phyloP scores from a whole-genome alignment of 2,329 filamentous ascomycete genomes.

The Aspergillus sp. region DNA sequence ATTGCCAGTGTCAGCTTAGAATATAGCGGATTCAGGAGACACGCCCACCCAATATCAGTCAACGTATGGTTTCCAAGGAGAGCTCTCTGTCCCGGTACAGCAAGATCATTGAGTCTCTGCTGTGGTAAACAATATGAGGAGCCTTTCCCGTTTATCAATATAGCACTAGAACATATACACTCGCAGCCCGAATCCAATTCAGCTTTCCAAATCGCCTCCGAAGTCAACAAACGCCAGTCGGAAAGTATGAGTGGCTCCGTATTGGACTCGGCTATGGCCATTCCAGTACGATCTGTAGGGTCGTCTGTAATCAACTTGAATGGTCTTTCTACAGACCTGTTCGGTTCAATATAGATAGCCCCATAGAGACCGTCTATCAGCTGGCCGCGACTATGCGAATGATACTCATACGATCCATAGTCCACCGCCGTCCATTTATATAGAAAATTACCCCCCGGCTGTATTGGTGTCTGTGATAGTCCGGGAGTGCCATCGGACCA shows the following conservation, averaged over 20 bases:
- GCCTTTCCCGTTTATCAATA: conserved; percentile 62
- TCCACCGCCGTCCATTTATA: conserved; percentile 59
- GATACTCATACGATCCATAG: conserved; percentile 63
- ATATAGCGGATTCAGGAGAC: neutral
- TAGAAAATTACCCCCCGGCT: conserved; percentile 49
- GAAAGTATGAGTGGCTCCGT: conserved; percentile 53
- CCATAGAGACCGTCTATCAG: conserved; percentile 63
- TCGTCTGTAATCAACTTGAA: conserved; percentile 32
- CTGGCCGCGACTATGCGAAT: conserved; percentile 57
- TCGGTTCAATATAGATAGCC: conserved; percentile 50
- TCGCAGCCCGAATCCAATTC: conserved; percentile 35
- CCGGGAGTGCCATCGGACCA: conserved; percentile 64
- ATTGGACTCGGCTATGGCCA: conserved; percentile 51
- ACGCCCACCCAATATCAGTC: conserved; percentile 29
- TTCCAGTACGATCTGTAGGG: conserved; percentile 37
- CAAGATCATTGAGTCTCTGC: conserved; percentile 32
- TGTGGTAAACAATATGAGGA: conserved; percentile 27
- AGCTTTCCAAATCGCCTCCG: conserved; percentile 41
- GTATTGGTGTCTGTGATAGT: conserved; percentile 55
- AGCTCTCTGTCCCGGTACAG: conserved; percentile 19
- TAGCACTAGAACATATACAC: conserved; percentile 58
- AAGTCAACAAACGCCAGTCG: conserved; percentile 59
- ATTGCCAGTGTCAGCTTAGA: neutral
- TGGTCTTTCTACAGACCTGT: conserved; percentile 24
- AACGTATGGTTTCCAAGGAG: conserved; percentile 23